Evolutionary conservation across 1,284 basidiomycete genomes (phyloP).

Genomic region (Sanghuangporus baumii): DNA sequence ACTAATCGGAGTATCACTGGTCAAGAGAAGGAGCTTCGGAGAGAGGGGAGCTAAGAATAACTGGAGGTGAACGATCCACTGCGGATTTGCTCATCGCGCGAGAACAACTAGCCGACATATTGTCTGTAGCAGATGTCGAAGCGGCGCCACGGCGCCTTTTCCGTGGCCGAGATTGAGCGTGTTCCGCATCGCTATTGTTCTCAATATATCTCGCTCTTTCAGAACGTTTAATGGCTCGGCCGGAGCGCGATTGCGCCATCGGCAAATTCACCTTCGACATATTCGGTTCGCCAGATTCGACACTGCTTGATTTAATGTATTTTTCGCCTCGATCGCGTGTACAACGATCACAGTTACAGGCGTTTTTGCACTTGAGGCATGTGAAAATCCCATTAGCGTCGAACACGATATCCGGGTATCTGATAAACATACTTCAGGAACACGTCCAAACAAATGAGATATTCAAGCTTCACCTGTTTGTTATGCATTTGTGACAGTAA

Average conservation of each 20-base stretch:
- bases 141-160: neutral
- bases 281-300: neutral
- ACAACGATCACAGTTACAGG: neutral
- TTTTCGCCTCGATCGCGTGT: too few relatives aligned
- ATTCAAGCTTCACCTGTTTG: neutral
- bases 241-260: neutral
- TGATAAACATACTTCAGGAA: neutral
- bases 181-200: neutral
- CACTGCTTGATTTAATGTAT: too few relatives aligned
- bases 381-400: neutral
- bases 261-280: neutral
- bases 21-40: neutral
- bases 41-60: neutral
- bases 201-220: neutral
- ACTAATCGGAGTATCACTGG: neutral
- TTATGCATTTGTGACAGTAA: slow-evolving; percentile 1
- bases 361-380: neutral
- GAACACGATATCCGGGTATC: neutral
- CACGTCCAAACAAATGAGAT: neutral
- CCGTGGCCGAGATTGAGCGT: neutral
- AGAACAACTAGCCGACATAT: neutral
- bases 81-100: neutral
- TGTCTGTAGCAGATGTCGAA: neutral
- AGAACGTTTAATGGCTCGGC: neutral
- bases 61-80: neutral